These are phyloP conservation scores for Nidularia sp. DNA, from an alignment of 768 basidiomycete genomes.

Conservation along the genomic window DNA sequence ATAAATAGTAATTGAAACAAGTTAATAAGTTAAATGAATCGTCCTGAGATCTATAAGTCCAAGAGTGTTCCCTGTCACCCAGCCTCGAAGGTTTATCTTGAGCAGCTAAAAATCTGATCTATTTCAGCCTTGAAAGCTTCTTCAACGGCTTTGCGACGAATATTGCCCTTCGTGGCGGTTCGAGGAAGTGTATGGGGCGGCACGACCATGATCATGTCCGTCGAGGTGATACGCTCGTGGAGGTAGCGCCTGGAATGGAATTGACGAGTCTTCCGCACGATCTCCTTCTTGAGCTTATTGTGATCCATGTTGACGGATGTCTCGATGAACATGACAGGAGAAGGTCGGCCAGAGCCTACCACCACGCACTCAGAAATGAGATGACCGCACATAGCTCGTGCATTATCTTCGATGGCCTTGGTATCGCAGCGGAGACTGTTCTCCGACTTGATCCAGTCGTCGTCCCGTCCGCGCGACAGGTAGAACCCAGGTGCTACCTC, in stretches of 20 bases:
- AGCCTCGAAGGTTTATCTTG: not conserved
- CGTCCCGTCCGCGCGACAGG: conserved; percentile 67
- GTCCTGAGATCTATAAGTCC: not conserved
- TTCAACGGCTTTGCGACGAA: conserved; percentile 74
- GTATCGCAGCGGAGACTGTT: conserved; percentile 78
- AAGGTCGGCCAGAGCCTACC: conserved; percentile 73
- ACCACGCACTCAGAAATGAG: conserved; percentile 74
- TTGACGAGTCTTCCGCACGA: conserved; percentile 66
- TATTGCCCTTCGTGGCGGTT: conserved; percentile 80
- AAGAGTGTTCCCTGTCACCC: not conserved
- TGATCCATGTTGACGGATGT: conserved; percentile 48
- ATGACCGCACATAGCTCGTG: conserved; percentile 57
- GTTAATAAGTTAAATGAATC: not conserved
- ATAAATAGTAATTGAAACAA: no score
- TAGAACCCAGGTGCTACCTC: conserved; percentile 56
- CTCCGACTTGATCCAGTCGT: conserved; percentile 85
- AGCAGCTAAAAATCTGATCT: not conserved
- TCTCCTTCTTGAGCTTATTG: conserved; percentile 61
- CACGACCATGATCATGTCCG: conserved; percentile 67
- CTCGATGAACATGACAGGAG: conserved; percentile 74
- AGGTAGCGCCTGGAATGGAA: conserved; percentile 76
- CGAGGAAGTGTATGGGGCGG: conserved; percentile 64
- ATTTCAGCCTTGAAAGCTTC: conserved; percentile 26
- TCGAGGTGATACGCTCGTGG: conserved; percentile 69
- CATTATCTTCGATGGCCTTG: conserved; percentile 77